Evolutionary conservation across 768 basidiomycete species (phyloP).

Genomic region (Serendipita sp.): DNA sequence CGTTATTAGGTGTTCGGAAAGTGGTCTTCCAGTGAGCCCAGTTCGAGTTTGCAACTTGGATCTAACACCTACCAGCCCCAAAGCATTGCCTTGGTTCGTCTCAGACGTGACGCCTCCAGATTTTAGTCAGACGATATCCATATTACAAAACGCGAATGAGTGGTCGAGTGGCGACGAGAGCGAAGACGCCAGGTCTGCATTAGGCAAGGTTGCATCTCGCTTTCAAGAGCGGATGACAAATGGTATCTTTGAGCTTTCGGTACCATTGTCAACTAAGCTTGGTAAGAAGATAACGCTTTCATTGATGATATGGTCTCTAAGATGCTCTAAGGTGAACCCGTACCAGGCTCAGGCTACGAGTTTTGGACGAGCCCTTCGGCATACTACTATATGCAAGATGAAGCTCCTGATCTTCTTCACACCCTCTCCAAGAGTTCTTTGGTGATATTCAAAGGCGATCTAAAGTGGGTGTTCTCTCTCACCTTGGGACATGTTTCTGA

Average conservation of each 20-base stretch:
- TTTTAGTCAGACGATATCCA: constrained; percentile 43
- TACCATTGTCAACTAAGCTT: constrained; percentile 40
- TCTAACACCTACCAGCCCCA: constrained; percentile 41
- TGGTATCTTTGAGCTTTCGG: constrained; percentile 59
- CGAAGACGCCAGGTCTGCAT: constrained; percentile 11
- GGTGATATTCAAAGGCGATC: constrained; percentile 86
- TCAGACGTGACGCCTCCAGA: constrained; percentile 85
- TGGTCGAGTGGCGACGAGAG: constrained; percentile 2
- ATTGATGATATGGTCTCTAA: neutral
- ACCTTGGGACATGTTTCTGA: neutral
- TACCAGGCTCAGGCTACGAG: constrained; percentile 20
- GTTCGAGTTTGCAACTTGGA: neutral
- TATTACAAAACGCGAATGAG: constrained; percentile 22
- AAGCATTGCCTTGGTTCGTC: constrained; percentile 94
- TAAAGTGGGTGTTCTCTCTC: constrained; percentile 50
- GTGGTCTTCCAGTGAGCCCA: constrained; percentile 77
- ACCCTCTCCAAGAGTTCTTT: constrained; percentile 40
- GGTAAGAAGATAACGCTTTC: constrained; percentile 22
- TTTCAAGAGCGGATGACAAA: constrained; percentile 58
- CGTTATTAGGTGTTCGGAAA: constrained; percentile 53
- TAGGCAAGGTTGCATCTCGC: constrained; percentile 45
- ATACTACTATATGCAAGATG: constrained; percentile 55
- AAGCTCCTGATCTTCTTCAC: constrained; percentile 35
- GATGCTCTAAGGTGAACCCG: constrained; percentile 13
- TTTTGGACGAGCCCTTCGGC: constrained; percentile 68